phyloP scores from a whole-genome alignment of 2,329 filamentous ascomycete species.

The Fusarium bactridioides region DNA sequence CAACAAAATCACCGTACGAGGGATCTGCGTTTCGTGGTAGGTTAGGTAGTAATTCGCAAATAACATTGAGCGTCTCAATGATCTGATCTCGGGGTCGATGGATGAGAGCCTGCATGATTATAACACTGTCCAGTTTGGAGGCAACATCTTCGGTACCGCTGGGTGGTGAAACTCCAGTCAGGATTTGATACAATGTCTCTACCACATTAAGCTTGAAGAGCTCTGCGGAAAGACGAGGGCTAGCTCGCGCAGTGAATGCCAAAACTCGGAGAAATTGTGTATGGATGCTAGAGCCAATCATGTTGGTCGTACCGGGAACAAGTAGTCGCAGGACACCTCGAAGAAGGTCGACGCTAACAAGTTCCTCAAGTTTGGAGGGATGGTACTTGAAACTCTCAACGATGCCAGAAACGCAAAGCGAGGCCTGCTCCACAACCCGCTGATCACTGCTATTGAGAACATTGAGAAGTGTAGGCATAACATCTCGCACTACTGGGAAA shows the following conservation, averaged over 20 bases:
- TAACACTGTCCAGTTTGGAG: constrained; percentile 90
- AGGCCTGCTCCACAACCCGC: constrained; percentile 95
- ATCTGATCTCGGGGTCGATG: constrained; percentile 95
- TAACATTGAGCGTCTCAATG: constrained; percentile 95
- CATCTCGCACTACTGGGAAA: constrained; percentile 88
- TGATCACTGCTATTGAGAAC: constrained; percentile 93
- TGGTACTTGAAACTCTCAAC: constrained; percentile 97
- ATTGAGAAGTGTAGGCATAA: constrained; percentile 94
- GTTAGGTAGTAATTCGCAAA: constrained; percentile 89
- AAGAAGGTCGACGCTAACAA: constrained; percentile 88
- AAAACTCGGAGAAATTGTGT: constrained; percentile 94
- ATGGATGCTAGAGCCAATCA: constrained; percentile 93
- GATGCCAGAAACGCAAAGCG: constrained; percentile 92
- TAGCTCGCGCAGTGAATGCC: constrained; percentile 88
- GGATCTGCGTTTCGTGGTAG: constrained; percentile 65
- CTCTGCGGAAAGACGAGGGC: constrained; percentile 85
- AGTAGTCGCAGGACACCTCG: constrained; percentile 86
- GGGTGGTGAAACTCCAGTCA: constrained; percentile 94
- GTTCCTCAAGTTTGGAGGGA: constrained; percentile 85
- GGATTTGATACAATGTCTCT: constrained; percentile 95
- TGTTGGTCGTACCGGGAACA: constrained; percentile 91
- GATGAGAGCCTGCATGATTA: constrained; percentile 98
- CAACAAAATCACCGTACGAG: constrained; percentile 53
- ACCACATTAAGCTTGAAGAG: constrained; percentile 96
- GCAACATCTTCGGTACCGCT: constrained; percentile 78